Evolutionary conservation across 2,329 filamentous ascomycete species (phyloP).

Genomic region (Pyrenochaeta sp.): DNA sequence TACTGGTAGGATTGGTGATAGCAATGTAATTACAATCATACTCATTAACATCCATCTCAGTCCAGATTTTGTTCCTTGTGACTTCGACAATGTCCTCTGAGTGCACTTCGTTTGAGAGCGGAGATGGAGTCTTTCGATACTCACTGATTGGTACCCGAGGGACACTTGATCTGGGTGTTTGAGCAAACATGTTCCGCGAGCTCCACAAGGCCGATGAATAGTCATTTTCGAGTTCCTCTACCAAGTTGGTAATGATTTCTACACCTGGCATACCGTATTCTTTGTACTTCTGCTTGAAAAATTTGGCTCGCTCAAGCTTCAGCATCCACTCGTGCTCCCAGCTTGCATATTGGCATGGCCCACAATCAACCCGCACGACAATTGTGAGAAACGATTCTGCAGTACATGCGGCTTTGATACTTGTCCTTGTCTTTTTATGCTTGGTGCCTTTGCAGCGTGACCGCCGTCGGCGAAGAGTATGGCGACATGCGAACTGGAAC

Average conservation of each 20-base stretch:
- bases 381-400: slow-evolving; percentile 34
- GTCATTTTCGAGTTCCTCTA: slow-evolving; percentile 18
- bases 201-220: slow-evolving; percentile 22
- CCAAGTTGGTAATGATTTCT: slow-evolving; percentile 10
- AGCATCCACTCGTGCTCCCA: slow-evolving; percentile 27
- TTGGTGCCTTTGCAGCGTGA: slow-evolving; percentile 48
- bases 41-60: slow-evolving; percentile 10
- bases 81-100: slow-evolving; percentile 25
- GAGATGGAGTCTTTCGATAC: slow-evolving; percentile 11
- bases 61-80: neutral
- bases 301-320: slow-evolving; percentile 22
- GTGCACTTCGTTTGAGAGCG: slow-evolving; percentile 22
- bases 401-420: slow-evolving; percentile 33
- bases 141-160: slow-evolving; percentile 7
- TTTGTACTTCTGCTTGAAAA: slow-evolving; percentile 11
- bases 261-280: slow-evolving; percentile 8
- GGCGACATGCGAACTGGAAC: slow-evolving; percentile 44
- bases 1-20: slow-evolving; percentile 31
- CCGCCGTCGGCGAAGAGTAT: slow-evolving; percentile 34
- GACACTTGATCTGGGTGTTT: slow-evolving; percentile 5
- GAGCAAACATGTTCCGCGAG: slow-evolving; percentile 12
- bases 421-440: slow-evolving; percentile 23
- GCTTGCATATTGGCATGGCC: slow-evolving; percentile 26
- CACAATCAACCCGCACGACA: slow-evolving; percentile 21
- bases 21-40: slow-evolving; percentile 29